Percentiles rank a stretch among this genome's conserved stretches.
Conservation (phyloP, 176 grass and related monocot genomes). For the Carex parvula region DNA sequence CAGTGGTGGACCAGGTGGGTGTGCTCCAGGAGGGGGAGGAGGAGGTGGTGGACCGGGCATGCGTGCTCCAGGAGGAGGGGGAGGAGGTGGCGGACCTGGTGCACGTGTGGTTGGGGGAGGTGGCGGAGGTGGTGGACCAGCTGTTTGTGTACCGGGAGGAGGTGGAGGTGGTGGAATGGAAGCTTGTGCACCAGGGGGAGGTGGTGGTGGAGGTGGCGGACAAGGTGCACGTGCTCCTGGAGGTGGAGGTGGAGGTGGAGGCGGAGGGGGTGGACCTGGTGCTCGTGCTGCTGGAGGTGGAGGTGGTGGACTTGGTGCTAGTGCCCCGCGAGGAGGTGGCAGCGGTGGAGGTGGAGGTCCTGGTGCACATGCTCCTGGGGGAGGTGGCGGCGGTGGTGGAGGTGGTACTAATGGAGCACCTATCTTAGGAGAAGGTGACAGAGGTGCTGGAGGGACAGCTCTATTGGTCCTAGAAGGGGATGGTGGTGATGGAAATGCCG, state of each 20-base stretch:
- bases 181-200: not conserved
- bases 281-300: constrained; percentile 1
- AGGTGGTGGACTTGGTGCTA: constrained; percentile 16
- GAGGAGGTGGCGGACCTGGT: constrained; percentile 25
- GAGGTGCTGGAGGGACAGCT: constrained; percentile 21
- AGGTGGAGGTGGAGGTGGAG: not conserved
- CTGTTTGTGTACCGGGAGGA: constrained; percentile 12
- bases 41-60: constrained; percentile 52
- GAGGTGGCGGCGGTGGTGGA: constrained; percentile 25
- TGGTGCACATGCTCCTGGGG: not conserved
- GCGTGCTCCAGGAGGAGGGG: constrained; percentile 41
- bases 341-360: constrained; percentile 25
- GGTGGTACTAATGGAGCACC: constrained; percentile 18
- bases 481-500: not conserved
- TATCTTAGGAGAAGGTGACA: constrained; percentile 9
- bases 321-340: not conserved
- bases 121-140: constrained; percentile 43
- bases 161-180: constrained; percentile 5
- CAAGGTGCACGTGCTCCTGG: constrained; percentile 22
- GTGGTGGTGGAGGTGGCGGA: constrained; percentile 47
- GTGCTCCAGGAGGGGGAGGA: constrained; percentile 40
- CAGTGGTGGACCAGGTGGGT: constrained; percentile 49
- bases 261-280: not conserved
- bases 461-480: not conserved
- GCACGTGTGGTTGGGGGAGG: constrained; percentile 21